Conservation (phyloP, 352 stramenopile genomes). For the Globisporangium irregulare region DNA sequence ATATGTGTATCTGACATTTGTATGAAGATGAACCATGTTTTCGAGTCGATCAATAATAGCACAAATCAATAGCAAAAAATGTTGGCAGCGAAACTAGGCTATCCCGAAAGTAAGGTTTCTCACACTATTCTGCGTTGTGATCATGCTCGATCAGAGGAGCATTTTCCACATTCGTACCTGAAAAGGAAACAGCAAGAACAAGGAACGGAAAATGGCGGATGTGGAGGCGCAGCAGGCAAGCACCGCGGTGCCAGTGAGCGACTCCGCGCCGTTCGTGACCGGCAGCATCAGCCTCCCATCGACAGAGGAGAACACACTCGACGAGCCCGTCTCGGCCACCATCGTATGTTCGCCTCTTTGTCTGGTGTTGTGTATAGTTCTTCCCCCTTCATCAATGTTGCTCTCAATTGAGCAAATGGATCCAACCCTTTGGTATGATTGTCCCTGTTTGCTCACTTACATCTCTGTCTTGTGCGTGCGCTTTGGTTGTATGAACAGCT, state of each 20-base stretch:
- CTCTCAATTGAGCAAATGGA: not conserved
- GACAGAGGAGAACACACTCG: slow-evolving; percentile 75
- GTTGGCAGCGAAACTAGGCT: not conserved
- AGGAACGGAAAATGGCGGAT: slow-evolving; percentile 24
- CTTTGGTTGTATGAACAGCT: slow-evolving; percentile 39
- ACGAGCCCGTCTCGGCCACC: slow-evolving; percentile 85
- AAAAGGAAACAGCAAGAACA: not conserved
- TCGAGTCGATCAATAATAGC: not conserved
- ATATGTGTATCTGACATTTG: not conserved
- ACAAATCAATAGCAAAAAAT: not conserved
- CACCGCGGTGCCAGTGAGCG: not conserved
- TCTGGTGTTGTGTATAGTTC: not conserved
- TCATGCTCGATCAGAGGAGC: not conserved
- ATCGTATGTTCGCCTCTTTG: slow-evolving; percentile 58
- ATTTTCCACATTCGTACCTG: not conserved
- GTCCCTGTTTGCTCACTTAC: not conserved
- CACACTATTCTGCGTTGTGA: not conserved
- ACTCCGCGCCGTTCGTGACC: slow-evolving; percentile 46
- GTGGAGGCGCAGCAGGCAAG: slow-evolving; percentile 19
- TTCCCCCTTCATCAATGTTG: not conserved
- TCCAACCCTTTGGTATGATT: not conserved
- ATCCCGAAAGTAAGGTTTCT: not conserved
- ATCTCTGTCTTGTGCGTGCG: slow-evolving; percentile 3
- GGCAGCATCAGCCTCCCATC: slow-evolving; percentile 81
- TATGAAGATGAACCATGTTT: not conserved